phyloP scores from a whole-genome alignment of 176 grass and related monocot species.

The Tillandsia fasciculata region DNA sequence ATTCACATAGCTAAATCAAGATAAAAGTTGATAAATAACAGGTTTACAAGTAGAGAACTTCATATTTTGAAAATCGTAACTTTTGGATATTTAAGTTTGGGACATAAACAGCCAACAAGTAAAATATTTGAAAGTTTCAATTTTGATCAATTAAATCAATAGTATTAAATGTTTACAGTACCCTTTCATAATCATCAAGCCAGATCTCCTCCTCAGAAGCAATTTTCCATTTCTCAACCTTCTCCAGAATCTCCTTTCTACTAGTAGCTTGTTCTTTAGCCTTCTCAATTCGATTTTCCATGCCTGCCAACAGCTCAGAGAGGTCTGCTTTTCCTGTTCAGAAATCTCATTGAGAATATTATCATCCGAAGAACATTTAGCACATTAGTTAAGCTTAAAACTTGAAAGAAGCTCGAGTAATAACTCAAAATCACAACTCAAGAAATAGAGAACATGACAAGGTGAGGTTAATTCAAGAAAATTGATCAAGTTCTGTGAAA shows the following conservation, averaged over 20 bases:
- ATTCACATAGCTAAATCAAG: neutral
- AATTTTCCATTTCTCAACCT: slow-evolving; percentile 73
- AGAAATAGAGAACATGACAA: neutral
- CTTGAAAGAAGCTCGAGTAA: no score
- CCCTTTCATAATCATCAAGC: slow-evolving; percentile 94
- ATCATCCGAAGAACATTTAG: no score
- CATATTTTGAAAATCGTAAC: neutral
- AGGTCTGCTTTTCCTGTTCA: slow-evolving; percentile 49
- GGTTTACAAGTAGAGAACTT: no score
- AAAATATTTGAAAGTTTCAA: neutral
- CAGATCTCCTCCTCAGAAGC: slow-evolving; percentile 70
- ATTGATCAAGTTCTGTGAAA: neutral
- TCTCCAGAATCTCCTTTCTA: slow-evolving; percentile 86
- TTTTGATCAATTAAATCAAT: neutral
- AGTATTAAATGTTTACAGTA: slow-evolving; percentile 21
- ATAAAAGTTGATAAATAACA: neutral
- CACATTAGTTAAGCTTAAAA: no score
- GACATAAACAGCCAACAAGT: neutral
- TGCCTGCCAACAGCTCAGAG: slow-evolving; percentile 45
- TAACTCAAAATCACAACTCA: neutral
- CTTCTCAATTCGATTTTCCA: slow-evolving; percentile 48
- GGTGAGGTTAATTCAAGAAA: neutral
- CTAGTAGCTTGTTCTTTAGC: slow-evolving; percentile 75
- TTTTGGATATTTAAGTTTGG: neutral
- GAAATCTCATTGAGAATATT: neutral